Percentiles rank a stretch among this genome's conserved stretches.
phyloP scores from a whole-genome alignment of 345 rosid genomes.

The Corchorus olitorius region DNA sequence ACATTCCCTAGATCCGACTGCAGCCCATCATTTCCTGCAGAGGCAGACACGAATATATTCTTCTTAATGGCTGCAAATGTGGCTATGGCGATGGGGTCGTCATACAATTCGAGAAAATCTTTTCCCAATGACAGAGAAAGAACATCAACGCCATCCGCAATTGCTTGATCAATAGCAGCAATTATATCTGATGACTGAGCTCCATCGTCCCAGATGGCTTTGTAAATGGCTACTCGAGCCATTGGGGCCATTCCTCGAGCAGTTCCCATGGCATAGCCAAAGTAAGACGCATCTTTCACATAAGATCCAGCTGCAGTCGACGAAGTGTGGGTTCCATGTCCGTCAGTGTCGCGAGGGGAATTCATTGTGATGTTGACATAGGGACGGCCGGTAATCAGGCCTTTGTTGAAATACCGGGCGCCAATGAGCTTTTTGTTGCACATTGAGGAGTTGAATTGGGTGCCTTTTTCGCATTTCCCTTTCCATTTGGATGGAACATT shows the following conservation, averaged over 20 bases:
- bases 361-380: conserved; percentile 42
- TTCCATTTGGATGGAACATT: conserved; percentile 47
- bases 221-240: conserved; percentile 58
- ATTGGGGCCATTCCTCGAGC: conserved; percentile 46
- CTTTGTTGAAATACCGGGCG: conserved; percentile 54
- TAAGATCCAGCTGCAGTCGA: conserved; percentile 48
- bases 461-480: conserved; percentile 49
- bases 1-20: conserved; percentile 17
- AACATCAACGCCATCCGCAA: conserved; percentile 53
- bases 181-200: conserved; percentile 34
- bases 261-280: conserved; percentile 49
- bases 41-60: conserved; percentile 49
- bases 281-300: conserved; percentile 37
- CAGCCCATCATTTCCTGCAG: conserved; percentile 51
- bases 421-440: conserved; percentile 61
- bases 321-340: conserved; percentile 65
- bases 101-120: conserved; percentile 32
- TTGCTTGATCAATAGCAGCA: conserved; percentile 57
- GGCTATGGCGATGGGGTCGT: conserved; percentile 57
- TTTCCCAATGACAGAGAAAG: conserved; percentile 48
- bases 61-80: conserved; percentile 50
- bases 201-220: conserved; percentile 47
- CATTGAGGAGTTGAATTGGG: conserved; percentile 49
- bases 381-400: conserved; percentile 34
- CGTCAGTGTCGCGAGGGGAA: conserved; percentile 46